Evolutionary conservation across 139 green algal genomes (phyloP).

Genomic region (Cymbomonas tetramitiformis): DNA sequence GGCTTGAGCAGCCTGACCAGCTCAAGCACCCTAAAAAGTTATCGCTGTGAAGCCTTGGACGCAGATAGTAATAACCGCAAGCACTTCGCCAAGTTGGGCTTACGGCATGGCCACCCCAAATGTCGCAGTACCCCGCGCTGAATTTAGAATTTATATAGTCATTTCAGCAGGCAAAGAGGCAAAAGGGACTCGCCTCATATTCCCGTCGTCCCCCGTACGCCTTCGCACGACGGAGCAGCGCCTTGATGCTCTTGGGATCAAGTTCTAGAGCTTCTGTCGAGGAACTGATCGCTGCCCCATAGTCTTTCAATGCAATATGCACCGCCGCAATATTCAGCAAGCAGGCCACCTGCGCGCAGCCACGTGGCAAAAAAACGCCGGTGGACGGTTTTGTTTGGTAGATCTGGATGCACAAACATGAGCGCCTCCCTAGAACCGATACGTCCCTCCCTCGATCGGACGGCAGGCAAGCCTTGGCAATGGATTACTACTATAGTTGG

Average conservation of each 20-base stretch:
- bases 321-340: slow-evolving; percentile 47
- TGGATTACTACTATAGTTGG: too few species aligned
- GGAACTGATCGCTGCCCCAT: slow-evolving; percentile 14
- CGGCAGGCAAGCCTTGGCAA: too few species aligned
- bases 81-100: too few species aligned
- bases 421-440: neutral
- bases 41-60: too few species aligned
- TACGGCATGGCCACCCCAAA: too few species aligned
- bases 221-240: slow-evolving; percentile 34
- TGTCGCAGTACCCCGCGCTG: too few species aligned
- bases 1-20: neutral
- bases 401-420: neutral
- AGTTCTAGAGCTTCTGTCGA: slow-evolving; percentile 33
- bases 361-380: neutral
- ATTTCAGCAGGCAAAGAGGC: too few species aligned
- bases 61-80: too few species aligned
- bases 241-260: slow-evolving; percentile 30
- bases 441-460: neutral
- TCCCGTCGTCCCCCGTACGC: slow-evolving; percentile 17
- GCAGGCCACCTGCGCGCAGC: slow-evolving; percentile 22
- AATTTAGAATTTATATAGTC: too few species aligned
- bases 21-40: too few species aligned
- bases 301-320: slow-evolving; percentile 29
- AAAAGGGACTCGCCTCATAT: too few species aligned
- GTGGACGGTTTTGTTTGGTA: neutral